Evolutionary conservation across 768 basidiomycete genomes (phyloP), one percentile per base, ranked within the genome.

Genomic region (Dioszegia crocea): DNA sequence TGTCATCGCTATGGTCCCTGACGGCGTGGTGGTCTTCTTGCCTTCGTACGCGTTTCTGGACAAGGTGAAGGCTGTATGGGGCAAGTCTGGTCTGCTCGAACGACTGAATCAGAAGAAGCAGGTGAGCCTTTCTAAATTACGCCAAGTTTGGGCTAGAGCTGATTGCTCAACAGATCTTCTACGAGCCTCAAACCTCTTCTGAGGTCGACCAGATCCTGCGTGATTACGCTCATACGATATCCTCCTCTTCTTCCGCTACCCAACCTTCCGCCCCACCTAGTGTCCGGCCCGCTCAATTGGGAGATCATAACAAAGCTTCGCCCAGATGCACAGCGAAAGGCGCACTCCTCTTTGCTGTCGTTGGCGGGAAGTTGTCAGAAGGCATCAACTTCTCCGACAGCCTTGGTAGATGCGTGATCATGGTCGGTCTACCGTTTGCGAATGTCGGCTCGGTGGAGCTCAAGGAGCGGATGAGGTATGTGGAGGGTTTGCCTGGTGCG

Each of bases 321-420:
- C n/a, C 58, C 5, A 58, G 62, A 19, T 64, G 62, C 47, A 44
- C 57, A 2, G 64, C 76, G 62, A 68, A 76, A 0, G 91, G 91
- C 16, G 89, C 90, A 2, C 75, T 99, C 38, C 79, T 99, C 4
- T 86, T 98, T 56, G 94, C 96, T 1, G 96, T 98, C 10, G 87
- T 98, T 26, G 93, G 93, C 17, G 94, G 92, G 26, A 98, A 97
- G 73, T 82, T 99, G n/a, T 93, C 91, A 0, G 96, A 99, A 78
- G 94, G 75, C 71, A 80, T 84, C 61, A 84, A 84, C 72, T 84
- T 84, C 66, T 82, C 85, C 19, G 88, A 91, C 72, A 82, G 85
- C 47, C 83, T 90, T 16, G 91, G 92, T 2, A 86, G 92, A 29
- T 87, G 85, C 11, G 89, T 96, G 23, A 80, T 92, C 29, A 83